Evolutionary conservation across 2,329 filamentous ascomycete genomes (phyloP), one percentile per base, ranked within the genome.

Genomic region (Ophiocordyceps sinensis): DNA sequence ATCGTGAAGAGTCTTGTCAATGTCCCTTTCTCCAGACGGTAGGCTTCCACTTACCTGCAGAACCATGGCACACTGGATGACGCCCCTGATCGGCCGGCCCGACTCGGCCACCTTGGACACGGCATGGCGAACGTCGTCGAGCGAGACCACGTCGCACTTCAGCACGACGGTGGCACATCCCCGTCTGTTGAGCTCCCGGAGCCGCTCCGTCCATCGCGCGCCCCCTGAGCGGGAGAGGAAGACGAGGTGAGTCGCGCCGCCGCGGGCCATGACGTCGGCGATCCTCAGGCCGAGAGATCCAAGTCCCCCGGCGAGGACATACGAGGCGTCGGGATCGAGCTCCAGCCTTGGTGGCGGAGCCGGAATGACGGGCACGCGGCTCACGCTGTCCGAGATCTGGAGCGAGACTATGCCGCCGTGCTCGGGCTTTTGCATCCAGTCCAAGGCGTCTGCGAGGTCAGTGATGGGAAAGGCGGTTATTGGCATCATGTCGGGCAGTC

Each of bases 211-310:
- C 28, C 15, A 17, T n/a, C 46, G 51, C 2, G 45, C 26, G 0
- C 43, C 13, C 2, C 53, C 57, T 0, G 51, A 51, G 11, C 57
- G 43, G 0, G 52, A 53, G 1, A 58, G 40, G 19, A 57, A 47
- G 1, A 55, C 44, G 17, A 61, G 47, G 28, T 51, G 43, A 11
- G 45, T 48, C 2, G 54, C 54, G 0, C 57, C 57, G 0, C 40
- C 40, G 4, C 31, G 31, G 13, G 38, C 39, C 37, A 49, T 41
- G 47, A 65, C 61, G 32, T 54, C 52, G 3, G 66, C 64, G 21
- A 73, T 61, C 43, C 56, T 59, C 28, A 60, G 58, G 3, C 70
- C 71, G 0, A 75, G 52, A 11, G 69, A 70, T 19, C 70, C 68
- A 0, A 70, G 57, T 4, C 68, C 67, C 11, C 71, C 71, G 5